These are phyloP conservation scores for Fusarium annulatum DNA, from an alignment of 2,329 filamentous ascomycete species.

Conservation along the genomic window DNA sequence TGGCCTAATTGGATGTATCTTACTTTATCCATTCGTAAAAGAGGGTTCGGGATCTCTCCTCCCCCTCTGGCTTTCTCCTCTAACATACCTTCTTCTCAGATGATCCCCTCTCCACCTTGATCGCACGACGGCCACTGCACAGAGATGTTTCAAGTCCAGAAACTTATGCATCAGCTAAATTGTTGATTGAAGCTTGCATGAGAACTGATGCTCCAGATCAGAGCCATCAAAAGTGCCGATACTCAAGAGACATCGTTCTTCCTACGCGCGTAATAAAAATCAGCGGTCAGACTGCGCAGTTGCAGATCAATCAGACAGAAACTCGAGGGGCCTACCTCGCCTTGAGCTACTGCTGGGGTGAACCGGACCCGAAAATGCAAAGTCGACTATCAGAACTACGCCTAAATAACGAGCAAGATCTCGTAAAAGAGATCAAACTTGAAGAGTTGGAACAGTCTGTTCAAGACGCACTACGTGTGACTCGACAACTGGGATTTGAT, in stretches of 20 bases:
- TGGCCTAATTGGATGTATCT: too few relatives aligned
- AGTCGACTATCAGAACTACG: rapidly evolving
- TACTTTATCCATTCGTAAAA: too few relatives aligned
- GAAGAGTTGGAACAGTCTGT: background rate
- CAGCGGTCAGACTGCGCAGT: rapidly evolving
- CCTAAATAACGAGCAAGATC: rapidly evolving
- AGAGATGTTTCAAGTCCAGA: background rate
- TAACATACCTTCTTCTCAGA: too few relatives aligned
- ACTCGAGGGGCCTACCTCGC: background rate
- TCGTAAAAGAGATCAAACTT: background rate
- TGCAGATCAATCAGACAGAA: background rate
- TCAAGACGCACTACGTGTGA: background rate
- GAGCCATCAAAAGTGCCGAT: background rate
- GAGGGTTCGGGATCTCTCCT: too few relatives aligned
- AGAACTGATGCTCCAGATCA: rapidly evolving
- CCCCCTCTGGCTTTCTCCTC: too few relatives aligned
- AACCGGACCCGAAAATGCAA: rapidly evolving
- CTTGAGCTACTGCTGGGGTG: slow-evolving; percentile 10
- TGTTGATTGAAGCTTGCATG: rapidly evolving
- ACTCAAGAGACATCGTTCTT: background rate
- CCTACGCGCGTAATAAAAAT: background rate
- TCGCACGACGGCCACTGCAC: too few relatives aligned
- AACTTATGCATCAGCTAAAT: rapidly evolving
- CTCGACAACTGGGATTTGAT: rapidly evolving
- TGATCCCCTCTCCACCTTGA: too few relatives aligned